A percentile compares a stretch with the other conserved stretches of the same genome.
Conservation (phyloP, 1,284 basidiomycete genomes). For the Ustanciosporium gigantosporum region DNA sequence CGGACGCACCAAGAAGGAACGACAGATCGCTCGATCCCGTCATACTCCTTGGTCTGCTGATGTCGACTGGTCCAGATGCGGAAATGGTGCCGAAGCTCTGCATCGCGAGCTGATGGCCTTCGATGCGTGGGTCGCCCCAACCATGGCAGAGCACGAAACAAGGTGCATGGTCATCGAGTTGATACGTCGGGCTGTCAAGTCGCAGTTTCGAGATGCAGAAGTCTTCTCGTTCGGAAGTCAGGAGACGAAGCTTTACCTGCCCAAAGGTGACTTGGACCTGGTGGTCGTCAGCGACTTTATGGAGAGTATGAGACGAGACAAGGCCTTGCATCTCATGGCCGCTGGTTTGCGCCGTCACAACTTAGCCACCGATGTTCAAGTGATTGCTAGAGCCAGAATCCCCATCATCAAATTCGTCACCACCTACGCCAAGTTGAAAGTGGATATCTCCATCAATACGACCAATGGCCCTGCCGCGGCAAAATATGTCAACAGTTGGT, state of each 20-base stretch:
- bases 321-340: constrained; percentile 62
- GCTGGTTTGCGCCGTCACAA: constrained; percentile 64
- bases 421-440: constrained; percentile 65
- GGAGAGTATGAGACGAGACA: constrained; percentile 59
- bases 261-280: constrained; percentile 72
- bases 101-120: constrained; percentile 67
- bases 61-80: constrained; percentile 78
- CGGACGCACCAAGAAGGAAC: constrained; percentile 68
- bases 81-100: constrained; percentile 69
- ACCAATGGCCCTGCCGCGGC: constrained; percentile 79
- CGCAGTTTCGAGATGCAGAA: constrained; percentile 76
- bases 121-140: constrained; percentile 83
- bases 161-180: constrained; percentile 76
- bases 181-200: constrained; percentile 72
- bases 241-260: constrained; percentile 91
- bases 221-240: constrained; percentile 90
- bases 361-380: constrained; percentile 69
- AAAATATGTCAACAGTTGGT: constrained; percentile 78
- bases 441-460: constrained; percentile 61
- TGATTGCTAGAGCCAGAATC: constrained; percentile 87
- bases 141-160: constrained; percentile 79
- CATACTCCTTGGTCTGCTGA: constrained; percentile 77
- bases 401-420: constrained; percentile 93
- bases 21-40: constrained; percentile 68
- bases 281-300: constrained; percentile 64